phyloP scores from a whole-genome alignment of 257 asterid genomes.

The Fraxinus excelsior region DNA sequence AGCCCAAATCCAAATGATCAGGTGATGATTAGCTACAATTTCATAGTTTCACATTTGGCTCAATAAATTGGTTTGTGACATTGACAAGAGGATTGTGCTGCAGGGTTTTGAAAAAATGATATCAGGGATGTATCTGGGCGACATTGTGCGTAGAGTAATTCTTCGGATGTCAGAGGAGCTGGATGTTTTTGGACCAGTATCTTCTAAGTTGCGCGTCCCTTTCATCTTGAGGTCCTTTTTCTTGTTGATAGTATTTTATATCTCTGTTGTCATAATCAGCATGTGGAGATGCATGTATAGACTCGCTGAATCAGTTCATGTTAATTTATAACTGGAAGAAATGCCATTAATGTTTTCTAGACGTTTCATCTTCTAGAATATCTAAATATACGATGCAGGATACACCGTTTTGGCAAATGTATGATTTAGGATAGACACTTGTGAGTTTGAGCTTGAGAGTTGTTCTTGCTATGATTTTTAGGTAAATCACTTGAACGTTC shows the following conservation, averaged over 20 bases:
- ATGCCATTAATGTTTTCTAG: background rate
- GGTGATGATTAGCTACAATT: conserved; percentile 35
- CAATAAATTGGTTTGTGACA: conserved; percentile 14
- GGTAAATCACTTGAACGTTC: background rate
- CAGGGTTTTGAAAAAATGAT: conserved; percentile 93
- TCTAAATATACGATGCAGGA: background rate
- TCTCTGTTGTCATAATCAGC: background rate
- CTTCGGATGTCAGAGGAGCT: conserved; percentile 73
- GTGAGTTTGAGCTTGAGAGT: background rate
- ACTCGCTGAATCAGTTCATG: background rate
- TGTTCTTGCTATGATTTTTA: background rate
- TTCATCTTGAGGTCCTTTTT: conserved; percentile 66
- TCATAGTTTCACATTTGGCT: background rate
- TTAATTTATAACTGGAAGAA: conserved; percentile 2
- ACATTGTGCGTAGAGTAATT: conserved; percentile 79
- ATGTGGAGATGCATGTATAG: background rate
- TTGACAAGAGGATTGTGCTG: conserved; percentile 28
- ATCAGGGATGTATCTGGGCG: conserved; percentile 95
- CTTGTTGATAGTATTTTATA: background rate
- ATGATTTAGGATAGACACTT: background rate
- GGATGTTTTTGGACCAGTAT: conserved; percentile 59
- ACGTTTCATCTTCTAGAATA: conserved; percentile 1
- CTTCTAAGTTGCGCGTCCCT: conserved; percentile 61
- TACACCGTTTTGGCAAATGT: background rate
- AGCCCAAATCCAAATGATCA: conserved; percentile 86